Base-by-base conservation (phyloP, 192 early-diverging fungal genomes). In the Umbelopsis sp. region DNA sequence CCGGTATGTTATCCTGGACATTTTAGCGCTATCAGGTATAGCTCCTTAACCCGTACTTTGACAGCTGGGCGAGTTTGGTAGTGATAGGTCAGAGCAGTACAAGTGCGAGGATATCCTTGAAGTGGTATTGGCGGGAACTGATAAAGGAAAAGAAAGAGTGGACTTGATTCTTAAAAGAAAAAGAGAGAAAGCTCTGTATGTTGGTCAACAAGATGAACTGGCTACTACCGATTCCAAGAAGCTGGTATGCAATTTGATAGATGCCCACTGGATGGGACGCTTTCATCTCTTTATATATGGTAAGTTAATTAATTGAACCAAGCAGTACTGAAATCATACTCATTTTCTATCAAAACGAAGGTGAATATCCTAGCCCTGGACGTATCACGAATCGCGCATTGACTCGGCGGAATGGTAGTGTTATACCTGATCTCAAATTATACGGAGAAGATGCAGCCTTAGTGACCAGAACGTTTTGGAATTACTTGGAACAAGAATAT, bases 371-470 rank as follows among this genome's bases (percentile, higher is more conserved):
- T 49, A 54, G 66, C 26, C 77, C 77, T 4, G 77, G 77, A 41
- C 68, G 38, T 0, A 78, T 78, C 26, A 70, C 72, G 20, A 78
- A 78, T 44, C 49, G 74, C n/a, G 71, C 65, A 31, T 25, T 78
- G 45, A 43, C 65, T 2, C 43, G 68, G 21, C 73, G 69, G 43
- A 74, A 78, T 68, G 77, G 77, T 20, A 66, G 17, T 9, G 45
- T 78, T 9, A 70, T 74, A 41, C 77, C 77, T 9, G 70, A 74
- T 24, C 54, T 78, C 25, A 62, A 73, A 67, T 22, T 78, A 9
- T 73, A 72, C 10, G 53, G 69, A 31, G 77, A 78, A 59, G 72
- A 78, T 65, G 77, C 65, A n/a, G 77, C 73, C 49, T 74, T 78
- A 26, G 66, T 78, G n/a, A 78, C 72, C 66, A 69, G 71, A 49